Percentiles rank a stretch among this genome's conserved stretches.
Evolutionary conservation across 1,284 basidiomycete genomes (phyloP).

Genomic region (Rugosomyces carneus): DNA sequence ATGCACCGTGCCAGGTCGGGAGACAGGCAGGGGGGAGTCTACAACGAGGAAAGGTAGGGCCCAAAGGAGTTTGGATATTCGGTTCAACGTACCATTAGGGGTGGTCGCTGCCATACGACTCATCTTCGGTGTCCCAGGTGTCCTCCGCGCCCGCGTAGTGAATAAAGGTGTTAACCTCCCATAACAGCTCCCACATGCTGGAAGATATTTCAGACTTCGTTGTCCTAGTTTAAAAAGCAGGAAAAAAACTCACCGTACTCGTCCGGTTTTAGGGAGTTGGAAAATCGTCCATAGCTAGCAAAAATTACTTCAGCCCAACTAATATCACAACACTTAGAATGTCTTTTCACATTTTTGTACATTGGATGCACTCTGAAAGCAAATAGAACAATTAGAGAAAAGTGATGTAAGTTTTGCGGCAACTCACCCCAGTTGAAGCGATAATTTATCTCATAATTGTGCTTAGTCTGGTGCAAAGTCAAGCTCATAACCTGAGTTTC

Average conservation of each 20-base stretch:
- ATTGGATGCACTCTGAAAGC: conserved; percentile 54
- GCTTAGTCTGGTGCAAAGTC: conserved; percentile 45
- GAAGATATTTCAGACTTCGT: not conserved
- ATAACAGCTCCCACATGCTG: conserved; percentile 39
- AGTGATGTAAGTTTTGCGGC: not conserved
- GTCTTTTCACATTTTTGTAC: conserved; percentile 53
- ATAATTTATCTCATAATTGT: conserved; percentile 73
- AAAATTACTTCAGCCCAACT: not conserved
- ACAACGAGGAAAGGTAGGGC: conserved; percentile 1
- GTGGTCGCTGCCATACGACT: conserved; percentile 41
- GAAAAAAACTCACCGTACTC: conserved; percentile 46
- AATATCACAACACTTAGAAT: not conserved
- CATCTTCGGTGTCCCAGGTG: conserved; percentile 33
- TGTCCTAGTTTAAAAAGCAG: not conserved
- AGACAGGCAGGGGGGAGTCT: conserved; percentile 32
- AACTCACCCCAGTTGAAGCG: conserved; percentile 72
- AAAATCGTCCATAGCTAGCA: conserved; percentile 68
- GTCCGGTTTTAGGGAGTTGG: conserved; percentile 68
- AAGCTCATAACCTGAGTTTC: not conserved
- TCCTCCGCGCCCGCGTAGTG: conserved; percentile 27
- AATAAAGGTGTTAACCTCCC: conserved; percentile 55
- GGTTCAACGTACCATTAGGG: conserved; percentile 35
- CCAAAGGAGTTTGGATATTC: not conserved
- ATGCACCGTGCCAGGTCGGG: conserved; percentile 5
- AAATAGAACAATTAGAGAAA: conserved; percentile 1